A percentile compares a stretch with the other conserved stretches of the same genome.
phyloP scores from a whole-genome alignment of 805 yeast species.

The Candida succiphila region DNA sequence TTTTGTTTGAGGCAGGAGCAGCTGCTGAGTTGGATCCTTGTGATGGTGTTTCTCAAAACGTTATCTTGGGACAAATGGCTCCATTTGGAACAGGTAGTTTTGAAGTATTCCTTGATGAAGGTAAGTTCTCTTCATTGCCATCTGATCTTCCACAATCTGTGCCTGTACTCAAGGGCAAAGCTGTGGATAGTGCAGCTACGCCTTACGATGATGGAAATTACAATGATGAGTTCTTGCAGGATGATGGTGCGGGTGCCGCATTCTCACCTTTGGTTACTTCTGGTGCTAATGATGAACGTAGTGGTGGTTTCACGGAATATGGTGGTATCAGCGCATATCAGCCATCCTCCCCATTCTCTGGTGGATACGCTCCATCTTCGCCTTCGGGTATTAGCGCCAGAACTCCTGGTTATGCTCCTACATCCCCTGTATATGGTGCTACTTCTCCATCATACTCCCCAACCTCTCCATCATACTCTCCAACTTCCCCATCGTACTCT shows the following conservation, averaged over 20 bases:
- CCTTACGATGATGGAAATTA: slow-evolving; percentile 73
- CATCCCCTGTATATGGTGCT: slow-evolving; percentile 39
- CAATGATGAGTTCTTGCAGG: slow-evolving; percentile 49
- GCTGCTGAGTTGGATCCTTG: slow-evolving; percentile 97
- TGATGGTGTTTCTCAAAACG: slow-evolving; percentile 97
- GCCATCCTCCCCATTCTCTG: slow-evolving; percentile 51
- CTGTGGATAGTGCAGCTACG: slow-evolving; percentile 77
- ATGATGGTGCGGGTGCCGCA: slow-evolving; percentile 61
- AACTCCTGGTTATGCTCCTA: slow-evolving; percentile 45
- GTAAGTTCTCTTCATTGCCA: slow-evolving; percentile 60
- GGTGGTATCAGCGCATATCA: slow-evolving; percentile 48
- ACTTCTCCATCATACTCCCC: slow-evolving; percentile 50
- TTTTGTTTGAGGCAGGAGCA: slow-evolving; percentile 95
- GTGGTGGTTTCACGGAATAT: slow-evolving; percentile 84
- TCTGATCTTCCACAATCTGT: slow-evolving; percentile 31
- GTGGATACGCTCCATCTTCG: slow-evolving; percentile 38
- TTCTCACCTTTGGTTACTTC: slow-evolving; percentile 92
- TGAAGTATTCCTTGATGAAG: slow-evolving; percentile 91
- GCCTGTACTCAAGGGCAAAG: slow-evolving; percentile 28
- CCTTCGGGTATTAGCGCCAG: slow-evolving; percentile 36
- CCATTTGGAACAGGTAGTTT: slow-evolving; percentile 98
- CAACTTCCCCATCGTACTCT: slow-evolving; percentile 35
- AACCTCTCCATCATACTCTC: slow-evolving; percentile 36
- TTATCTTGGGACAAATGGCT: slow-evolving; percentile 95
- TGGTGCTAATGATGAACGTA: slow-evolving; percentile 63